phyloP scores from a whole-genome alignment of 1,284 basidiomycete species.

The Ganoderma boninense region DNA sequence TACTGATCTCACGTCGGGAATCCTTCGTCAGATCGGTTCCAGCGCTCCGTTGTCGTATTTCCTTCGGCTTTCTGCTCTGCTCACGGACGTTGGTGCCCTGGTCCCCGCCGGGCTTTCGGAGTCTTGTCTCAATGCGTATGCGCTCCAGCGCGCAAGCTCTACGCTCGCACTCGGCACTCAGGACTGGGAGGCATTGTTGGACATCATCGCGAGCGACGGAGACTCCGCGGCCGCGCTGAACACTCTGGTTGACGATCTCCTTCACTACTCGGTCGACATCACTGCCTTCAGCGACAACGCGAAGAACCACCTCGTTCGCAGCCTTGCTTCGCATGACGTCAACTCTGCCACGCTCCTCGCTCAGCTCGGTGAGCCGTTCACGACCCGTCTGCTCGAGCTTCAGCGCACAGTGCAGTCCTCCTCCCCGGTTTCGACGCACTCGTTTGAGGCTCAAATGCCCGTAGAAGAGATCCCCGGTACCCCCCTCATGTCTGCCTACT shows the following conservation, averaged over 20 bases:
- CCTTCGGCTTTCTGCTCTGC: slow-evolving; percentile 27
- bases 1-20: slow-evolving; percentile 21
- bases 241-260: slow-evolving; percentile 31
- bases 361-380: slow-evolving; percentile 31
- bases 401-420: slow-evolving; percentile 22
- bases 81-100: slow-evolving; percentile 28
- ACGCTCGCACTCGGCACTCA: slow-evolving; percentile 31
- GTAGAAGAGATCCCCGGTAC: slow-evolving; percentile 27
- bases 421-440: slow-evolving; percentile 18
- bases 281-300: slow-evolving; percentile 27
- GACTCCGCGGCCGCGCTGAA: slow-evolving; percentile 28
- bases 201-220: slow-evolving; percentile 30
- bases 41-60: slow-evolving; percentile 22
- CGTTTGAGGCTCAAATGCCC: slow-evolving; percentile 21
- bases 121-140: slow-evolving; percentile 40
- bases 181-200: slow-evolving; percentile 44
- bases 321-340: slow-evolving; percentile 25
- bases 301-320: slow-evolving; percentile 29
- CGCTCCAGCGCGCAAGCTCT: slow-evolving; percentile 35
- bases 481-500: slow-evolving; percentile 17
- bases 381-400: slow-evolving; percentile 26
- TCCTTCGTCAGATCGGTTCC: slow-evolving; percentile 8
- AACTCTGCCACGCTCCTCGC: slow-evolving; percentile 29
- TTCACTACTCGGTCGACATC: slow-evolving; percentile 30
- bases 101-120: slow-evolving; percentile 25